Base-by-base conservation (phyloP, 345 rosid species). In the Populus euphratica region DNA sequence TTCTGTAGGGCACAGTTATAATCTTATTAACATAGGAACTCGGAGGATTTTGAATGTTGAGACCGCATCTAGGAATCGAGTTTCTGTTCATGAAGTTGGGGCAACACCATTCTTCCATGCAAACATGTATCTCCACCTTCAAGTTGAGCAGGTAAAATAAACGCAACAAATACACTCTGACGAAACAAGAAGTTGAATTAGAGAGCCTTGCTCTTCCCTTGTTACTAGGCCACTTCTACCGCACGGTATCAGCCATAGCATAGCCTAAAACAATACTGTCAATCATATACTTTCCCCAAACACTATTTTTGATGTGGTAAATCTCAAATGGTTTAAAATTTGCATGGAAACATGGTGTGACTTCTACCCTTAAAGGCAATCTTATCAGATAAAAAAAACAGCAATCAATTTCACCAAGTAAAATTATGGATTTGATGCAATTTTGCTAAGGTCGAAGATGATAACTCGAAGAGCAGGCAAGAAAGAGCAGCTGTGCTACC, bases 101-200 rank as follows among this genome's bases (percentile, higher is more conserved):
- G 41, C 68, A 29, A 78, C 79, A n/a, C 89, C 89, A 31, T 87
- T 85, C 77, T 90, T 90, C 83, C 91, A 86, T 69, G 93, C 93
- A 59, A 90, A 90, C 78, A 87, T 88, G 90, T 88, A 86, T 75
- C 87, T 87, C 77, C 93, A 88, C 76, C 91, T 87, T 78, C 84
- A 80, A 74, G 81, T 87, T 33, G 77, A 80, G 39, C 93, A 90
- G 89, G 90, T 85, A 85, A 85, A 63, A 23, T 21, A 73, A 16
- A 68, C 7, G 1, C 31, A 63, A 63, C 31, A 11, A 12, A 63
- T 7, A 23, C 64, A 23, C 64, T 20, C 64, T 59, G 64, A 13
- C 31, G 12, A 21, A 12, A 39, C 11, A 39, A 47, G 50, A 5
- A 12, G 50, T 47, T 14, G 50, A 47, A 14, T 12, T 47, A 47